Evolutionary conservation across 1,284 basidiomycete genomes (phyloP), one percentile per base, ranked within the genome.

Genomic region (Tetrapyrgos nigripes): DNA sequence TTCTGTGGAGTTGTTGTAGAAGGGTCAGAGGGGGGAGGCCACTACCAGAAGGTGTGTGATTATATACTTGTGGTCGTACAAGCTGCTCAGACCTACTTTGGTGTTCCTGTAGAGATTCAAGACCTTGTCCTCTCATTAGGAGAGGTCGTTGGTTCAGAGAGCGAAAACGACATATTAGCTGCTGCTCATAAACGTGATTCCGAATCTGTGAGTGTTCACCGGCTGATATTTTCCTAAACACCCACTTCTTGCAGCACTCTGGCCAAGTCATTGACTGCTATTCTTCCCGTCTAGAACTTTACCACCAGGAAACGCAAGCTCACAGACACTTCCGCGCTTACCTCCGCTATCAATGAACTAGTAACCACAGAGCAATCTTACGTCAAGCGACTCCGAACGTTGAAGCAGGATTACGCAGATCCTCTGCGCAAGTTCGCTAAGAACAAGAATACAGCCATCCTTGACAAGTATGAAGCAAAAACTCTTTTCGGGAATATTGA

Each of bases 401-500:
- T 94, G 65, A 93, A 93, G 75, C 73, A 81, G 28, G 86, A 91
- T 62, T 98, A 98, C 70, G 96, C 96, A 37, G 91, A 96, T 71
- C 96, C 95, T 2, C 80, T 98, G 23, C 87, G 95, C 23, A 85
- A 85, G 54, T 97, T 96, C 70, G 88, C 97, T 27, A 84, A 86
- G 59, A 88, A 84, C 70, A 92, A 93, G 68, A 91, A 91, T 63
- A 94, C 92, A 0, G 87, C 90, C 45, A 94, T 98, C 66, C 85
- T 98, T 50, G 90, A 92, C 2, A 78, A 87, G 19, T 97, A 97
- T 72, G 93, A 97, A 69, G 94, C 96, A 23, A 97, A 95, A 66
- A 91, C 87, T 0, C 81, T 98, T 27, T 98, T 98, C 66, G 94
- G 94, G 52, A 98, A 98, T 73, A 86, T 98, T 48, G 96, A 97